A percentile compares a stretch with the other conserved stretches of the same genome.
Conservation (phyloP, 2,329 filamentous ascomycete genomes). For the Pseudogymnoascus sp. region DNA sequence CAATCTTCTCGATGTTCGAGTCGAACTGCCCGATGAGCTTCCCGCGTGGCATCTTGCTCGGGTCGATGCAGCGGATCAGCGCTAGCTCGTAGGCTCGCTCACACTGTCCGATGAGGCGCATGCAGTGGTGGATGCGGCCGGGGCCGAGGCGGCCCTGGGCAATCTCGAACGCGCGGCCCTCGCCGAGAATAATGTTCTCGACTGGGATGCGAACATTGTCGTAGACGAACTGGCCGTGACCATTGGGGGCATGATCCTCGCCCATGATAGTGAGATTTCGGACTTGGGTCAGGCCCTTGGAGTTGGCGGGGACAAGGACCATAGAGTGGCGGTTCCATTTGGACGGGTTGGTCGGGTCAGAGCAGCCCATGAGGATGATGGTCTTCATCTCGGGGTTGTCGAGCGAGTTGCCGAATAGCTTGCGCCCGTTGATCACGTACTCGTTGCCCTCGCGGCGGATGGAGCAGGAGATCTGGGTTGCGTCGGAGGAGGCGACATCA, state of each 20-base stretch:
- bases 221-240: conserved; percentile 38
- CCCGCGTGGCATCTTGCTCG: conserved; percentile 35
- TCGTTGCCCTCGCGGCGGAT: conserved; percentile 34
- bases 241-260: conserved; percentile 38
- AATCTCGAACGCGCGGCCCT: conserved; percentile 38
- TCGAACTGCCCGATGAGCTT: conserved; percentile 38
- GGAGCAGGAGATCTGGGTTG: conserved; percentile 39
- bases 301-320: conserved; percentile 35
- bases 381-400: conserved; percentile 29
- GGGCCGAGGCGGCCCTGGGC: conserved; percentile 37
- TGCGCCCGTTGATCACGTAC: conserved; percentile 38
- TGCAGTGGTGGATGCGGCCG: conserved; percentile 39
- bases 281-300: conserved; percentile 35
- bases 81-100: conserved; percentile 38
- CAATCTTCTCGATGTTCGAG: conserved; percentile 37
- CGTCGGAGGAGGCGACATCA: conserved; percentile 44
- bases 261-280: conserved; percentile 38
- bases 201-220: conserved; percentile 36
- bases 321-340: conserved; percentile 37
- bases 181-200: conserved; percentile 38
- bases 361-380: conserved; percentile 30
- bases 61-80: conserved; percentile 34
- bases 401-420: conserved; percentile 37
- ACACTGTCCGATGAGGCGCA: conserved; percentile 38
- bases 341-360: conserved; percentile 35